A percentile compares a stretch with the other conserved stretches of the same genome.
Conservation (phyloP, 345 rosid genomes). For the Eucalyptus cloeziana region DNA sequence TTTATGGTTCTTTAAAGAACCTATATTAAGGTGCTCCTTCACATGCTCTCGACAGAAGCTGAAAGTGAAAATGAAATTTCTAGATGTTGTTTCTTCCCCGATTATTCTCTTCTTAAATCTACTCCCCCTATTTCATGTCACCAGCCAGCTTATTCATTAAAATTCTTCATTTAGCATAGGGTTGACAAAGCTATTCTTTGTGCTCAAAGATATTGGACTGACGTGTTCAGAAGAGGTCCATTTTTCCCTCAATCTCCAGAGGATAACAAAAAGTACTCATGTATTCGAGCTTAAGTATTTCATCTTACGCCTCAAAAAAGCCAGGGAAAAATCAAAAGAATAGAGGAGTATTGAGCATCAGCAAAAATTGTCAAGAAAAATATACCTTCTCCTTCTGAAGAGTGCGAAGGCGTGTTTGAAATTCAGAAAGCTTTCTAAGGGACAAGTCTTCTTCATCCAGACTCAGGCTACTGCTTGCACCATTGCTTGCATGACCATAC, state of each 20-base stretch:
- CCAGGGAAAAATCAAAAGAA: background rate
- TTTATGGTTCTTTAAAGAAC: background rate
- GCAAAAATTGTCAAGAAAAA: background rate
- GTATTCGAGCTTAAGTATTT: background rate
- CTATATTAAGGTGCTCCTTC: background rate
- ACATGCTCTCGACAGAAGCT: background rate
- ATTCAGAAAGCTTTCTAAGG: conserved; percentile 67
- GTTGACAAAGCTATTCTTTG: background rate
- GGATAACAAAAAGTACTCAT: background rate
- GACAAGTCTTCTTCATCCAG: conserved; percentile 84
- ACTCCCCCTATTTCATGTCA: background rate
- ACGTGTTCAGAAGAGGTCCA: background rate
- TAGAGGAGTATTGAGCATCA: background rate
- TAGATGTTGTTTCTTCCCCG: background rate
- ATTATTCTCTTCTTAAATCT: background rate
- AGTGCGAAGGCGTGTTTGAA: conserved; percentile 60
- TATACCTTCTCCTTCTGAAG: conserved; percentile 89
- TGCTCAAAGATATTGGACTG: background rate
- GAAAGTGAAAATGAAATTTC: background rate
- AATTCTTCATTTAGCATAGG: background rate
- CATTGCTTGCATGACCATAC: conserved; percentile 25
- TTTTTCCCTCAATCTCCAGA: background rate
- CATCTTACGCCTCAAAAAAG: background rate
- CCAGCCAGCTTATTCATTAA: background rate
- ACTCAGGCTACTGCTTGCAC: conserved; percentile 21